Evolutionary conservation across 768 basidiomycete genomes (phyloP), one percentile per base, ranked within the genome.

Genomic region (Auriscalpium microsporum): DNA sequence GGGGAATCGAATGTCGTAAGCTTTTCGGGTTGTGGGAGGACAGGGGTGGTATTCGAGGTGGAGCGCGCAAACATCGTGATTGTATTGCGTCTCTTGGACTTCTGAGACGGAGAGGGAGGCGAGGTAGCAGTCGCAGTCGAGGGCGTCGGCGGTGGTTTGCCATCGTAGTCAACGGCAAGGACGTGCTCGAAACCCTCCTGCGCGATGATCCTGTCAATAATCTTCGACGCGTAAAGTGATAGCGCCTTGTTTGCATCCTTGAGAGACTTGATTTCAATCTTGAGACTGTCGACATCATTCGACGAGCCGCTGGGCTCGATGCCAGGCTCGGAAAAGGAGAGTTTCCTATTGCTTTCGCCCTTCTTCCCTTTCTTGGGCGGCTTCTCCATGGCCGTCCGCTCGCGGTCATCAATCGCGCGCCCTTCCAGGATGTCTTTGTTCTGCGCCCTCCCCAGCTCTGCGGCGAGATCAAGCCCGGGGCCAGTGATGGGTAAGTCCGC

Each of bases 131-230:
- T 67, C 16, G 75, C 72, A 11, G 72, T 66, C 11, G 82, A 73
- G 36, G 80, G 79, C 10, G 73, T 70, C 10, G 75, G 73, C 5
- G 28, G 28, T 34, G 79, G 73, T 56, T 81, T 79, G 48, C 67
- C 63, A n/a, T 89, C 87, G 63, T 90, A 95, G 69, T 97, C 94
- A 46, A 82, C 85, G n/a, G 94, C 90, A 37, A 97, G 81, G 53
- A 98, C 89, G 63, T 95, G 92, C 69, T 98, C 95, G 71, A 95
- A 97, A 21, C 94, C 94, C 70, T 96, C 94, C 69, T 94, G 88
- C 1, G 88, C 81, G 63, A 97, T 95, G 66, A 98, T 96, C 46
- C 94, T 83, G 73, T 98, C 95, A 64, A 98, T 90, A 62, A 98
- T 98, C 77, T 97, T 98, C 47, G 91, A 93, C 4, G 94, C 93